Percentiles rank a stretch among this genome's conserved stretches.
phyloP scores from a whole-genome alignment of 2,329 filamentous ascomycete genomes.

The Coleophoma cylindrospora region DNA sequence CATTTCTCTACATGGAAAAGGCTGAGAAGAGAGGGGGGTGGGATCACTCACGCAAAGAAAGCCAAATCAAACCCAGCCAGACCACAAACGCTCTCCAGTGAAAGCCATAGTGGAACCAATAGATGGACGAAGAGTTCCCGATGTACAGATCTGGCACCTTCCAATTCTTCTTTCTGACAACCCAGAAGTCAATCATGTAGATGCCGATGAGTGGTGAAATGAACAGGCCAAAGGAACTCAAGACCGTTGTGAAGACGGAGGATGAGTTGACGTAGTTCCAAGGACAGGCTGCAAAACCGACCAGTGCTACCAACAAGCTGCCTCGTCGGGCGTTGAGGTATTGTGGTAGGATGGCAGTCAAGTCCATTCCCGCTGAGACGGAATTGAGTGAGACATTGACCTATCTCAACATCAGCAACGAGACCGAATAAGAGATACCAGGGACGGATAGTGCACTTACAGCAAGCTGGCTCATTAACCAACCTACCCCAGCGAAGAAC shows the following conservation, averaged over 20 bases:
- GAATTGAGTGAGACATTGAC: neutral
- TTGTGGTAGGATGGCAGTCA: neutral
- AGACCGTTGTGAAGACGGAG: neutral
- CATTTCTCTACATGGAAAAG: too few species aligned
- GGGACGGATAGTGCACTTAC: neutral
- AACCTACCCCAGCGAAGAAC: neutral
- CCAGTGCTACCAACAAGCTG: neutral
- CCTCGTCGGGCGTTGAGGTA: neutral
- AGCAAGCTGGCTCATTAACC: neutral
- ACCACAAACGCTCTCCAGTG: slow-evolving; percentile 7
- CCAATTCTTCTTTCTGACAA: slow-evolving; percentile 10
- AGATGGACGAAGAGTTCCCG: slow-evolving; percentile 9
- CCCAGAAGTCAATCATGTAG: slow-evolving; percentile 2
- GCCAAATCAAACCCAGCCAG: neutral
- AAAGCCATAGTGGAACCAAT: slow-evolving; percentile 8
- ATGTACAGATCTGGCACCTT: slow-evolving; percentile 13
- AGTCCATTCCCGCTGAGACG: neutral
- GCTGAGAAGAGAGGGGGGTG: too few species aligned
- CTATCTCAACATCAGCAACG: neutral
- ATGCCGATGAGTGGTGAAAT: neutral
- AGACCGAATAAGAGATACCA: neutral
- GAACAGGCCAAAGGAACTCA: neutral
- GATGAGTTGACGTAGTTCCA: neutral
- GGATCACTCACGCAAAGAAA: neutral
- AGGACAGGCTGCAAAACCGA: neutral